Evolutionary conservation across 2,329 filamentous ascomycete genomes (phyloP), one percentile per base, ranked within the genome.

Genomic region (Fusarium albosuccineum): DNA sequence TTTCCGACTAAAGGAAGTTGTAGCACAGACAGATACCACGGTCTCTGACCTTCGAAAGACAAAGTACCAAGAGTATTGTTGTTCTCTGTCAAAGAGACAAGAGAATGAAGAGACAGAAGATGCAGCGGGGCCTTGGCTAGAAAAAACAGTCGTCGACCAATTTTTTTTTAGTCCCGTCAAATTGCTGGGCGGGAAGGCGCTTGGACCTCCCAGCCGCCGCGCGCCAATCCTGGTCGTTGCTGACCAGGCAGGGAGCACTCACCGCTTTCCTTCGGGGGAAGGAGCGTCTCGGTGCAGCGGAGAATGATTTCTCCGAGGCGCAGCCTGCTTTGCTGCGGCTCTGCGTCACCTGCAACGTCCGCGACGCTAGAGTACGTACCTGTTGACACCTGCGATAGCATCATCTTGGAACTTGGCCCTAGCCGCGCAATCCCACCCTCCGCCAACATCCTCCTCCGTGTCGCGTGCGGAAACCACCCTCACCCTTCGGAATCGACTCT

Each of bases 291-390:
- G 33, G 10, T 0, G 13, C 2, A 0, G 1, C 50, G 67, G 69
- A 22, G 16, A 1, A 41, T 57, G 17, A 16, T 71, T 66, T 48
- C 27, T 68, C 71, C 70, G 62, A 33, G 6, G 44, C 29, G 34
- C 36, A 40, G 44, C 27, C n/a, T 11, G 1, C n/a, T 10, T 41
- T 17, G 40, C 39, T 26, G 33, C 49, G 51, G 49, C 45, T 54
- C 34, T 27, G 60, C 49, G 56, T 45, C 58, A 50, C 55, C 52
- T 60, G 51, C 33, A 11, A 58, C 40, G 52, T 34, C 27, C 42
- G 41, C 54, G 46, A 56, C 48, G 60, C 54, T 42, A 53, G 41
- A 54, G 57, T 72, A 72, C 70, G 70, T 72, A 72, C 70, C 70
- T 36, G 29, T 57, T 60, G 54, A 60, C 55, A 62, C 61, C 49